These are phyloP conservation scores for Aspergillus steynii DNA, from an alignment of 495 filamentous ascomycete genomes.

Conservation along the genomic window DNA sequence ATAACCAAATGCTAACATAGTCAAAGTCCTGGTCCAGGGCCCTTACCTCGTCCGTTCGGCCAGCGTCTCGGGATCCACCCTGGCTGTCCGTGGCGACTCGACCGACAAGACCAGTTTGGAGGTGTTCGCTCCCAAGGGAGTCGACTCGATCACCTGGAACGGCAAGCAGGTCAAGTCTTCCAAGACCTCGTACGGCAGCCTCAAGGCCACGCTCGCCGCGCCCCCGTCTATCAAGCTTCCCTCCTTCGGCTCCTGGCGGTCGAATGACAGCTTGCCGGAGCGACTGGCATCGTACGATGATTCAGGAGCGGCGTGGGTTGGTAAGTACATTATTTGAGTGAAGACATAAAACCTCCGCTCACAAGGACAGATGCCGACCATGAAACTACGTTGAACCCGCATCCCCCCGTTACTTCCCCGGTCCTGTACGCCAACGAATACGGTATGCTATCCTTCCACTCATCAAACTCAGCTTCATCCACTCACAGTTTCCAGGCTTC, in stretches of 20 bases:
- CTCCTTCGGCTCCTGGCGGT: constrained; percentile 60
- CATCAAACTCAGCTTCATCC: background rate
- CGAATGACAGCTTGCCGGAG: constrained; percentile 69
- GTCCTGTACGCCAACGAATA: constrained; percentile 67
- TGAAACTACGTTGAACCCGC: constrained; percentile 58
- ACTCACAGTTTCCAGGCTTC: constrained; percentile 46
- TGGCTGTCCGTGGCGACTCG: constrained; percentile 64
- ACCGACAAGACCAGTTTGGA: constrained; percentile 62
- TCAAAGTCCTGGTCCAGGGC: constrained; percentile 56
- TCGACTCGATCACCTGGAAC: constrained; percentile 59
- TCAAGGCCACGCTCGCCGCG: constrained; percentile 48
- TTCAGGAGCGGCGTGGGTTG: constrained; percentile 55
- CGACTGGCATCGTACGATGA: constrained; percentile 61
- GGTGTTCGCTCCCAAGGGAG: constrained; percentile 54
- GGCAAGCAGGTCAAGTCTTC: constrained; percentile 37
- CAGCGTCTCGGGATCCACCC: constrained; percentile 40
- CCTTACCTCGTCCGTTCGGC: constrained; percentile 68
- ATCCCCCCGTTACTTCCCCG: constrained; percentile 57
- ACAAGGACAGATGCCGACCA: constrained; percentile 43
- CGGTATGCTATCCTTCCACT: constrained; percentile 23
- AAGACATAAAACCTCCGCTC: background rate
- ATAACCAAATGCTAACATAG: background rate
- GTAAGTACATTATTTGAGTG: constrained; percentile 21
- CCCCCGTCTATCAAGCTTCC: constrained; percentile 49
- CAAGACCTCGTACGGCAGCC: constrained; percentile 46